Percentiles rank a stretch among this genome's conserved stretches.
phyloP scores from a whole-genome alignment of 2,329 filamentous ascomycete genomes.

The Colletotrichum sojae region DNA sequence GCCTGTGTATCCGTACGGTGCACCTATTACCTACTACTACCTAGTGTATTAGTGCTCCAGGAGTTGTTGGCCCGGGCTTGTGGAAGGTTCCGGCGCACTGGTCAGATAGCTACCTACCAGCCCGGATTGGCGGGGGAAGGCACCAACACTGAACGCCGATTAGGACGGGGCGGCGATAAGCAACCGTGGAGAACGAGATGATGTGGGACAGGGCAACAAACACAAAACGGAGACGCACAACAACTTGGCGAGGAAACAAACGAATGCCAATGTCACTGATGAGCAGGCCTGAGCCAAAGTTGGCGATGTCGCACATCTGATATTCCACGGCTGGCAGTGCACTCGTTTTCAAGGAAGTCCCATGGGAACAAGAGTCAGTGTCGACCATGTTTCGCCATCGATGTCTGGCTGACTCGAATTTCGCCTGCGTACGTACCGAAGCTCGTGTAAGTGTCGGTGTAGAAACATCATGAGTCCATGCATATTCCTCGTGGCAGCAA shows the following conservation, averaged over 20 bases:
- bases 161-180: slow-evolving; percentile 21
- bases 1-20: no score
- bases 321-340: background rate
- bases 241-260: background rate
- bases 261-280: no score
- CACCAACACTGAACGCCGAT: slow-evolving; percentile 10
- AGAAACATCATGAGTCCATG: slow-evolving; percentile 3
- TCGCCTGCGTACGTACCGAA: background rate
- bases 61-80: slow-evolving; percentile 16
- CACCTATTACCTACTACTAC: no score
- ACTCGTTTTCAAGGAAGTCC: background rate
- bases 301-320: no score
- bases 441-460: slow-evolving; percentile 35
- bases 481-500: background rate
- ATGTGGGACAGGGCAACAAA: background rate
- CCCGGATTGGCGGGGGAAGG: background rate
- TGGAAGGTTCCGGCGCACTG: slow-evolving; percentile 36
- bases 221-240: slow-evolving; percentile 18
- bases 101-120: background rate
- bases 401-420: slow-evolving; percentile 32
- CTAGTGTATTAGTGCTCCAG: no score
- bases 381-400: slow-evolving; percentile 6
- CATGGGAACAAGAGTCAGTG: slow-evolving; percentile 1
- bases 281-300: no score
- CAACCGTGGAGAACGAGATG: slow-evolving; percentile 16